Conservation (phyloP, 2,329 filamentous ascomycete species). For the Scopulariopsis brevicaulis region DNA sequence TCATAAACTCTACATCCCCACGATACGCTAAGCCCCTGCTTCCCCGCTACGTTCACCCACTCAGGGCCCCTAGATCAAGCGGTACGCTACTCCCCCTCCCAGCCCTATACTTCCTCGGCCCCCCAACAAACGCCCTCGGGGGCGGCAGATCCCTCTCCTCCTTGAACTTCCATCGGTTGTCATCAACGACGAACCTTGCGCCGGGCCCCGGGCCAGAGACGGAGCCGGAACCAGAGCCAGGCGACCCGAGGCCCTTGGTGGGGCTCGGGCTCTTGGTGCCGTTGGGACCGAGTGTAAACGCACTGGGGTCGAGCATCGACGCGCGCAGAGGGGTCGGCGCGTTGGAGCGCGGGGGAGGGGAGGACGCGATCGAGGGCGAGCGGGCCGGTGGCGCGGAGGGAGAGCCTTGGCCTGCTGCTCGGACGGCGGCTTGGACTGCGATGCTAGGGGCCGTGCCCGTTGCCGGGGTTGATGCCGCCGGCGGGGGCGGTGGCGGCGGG, state of each 20-base stretch:
- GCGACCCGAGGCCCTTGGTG: slow-evolving; percentile 21
- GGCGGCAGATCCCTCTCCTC: slow-evolving; percentile 73
- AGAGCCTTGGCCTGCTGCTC: slow-evolving; percentile 28
- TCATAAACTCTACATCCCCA: background rate
- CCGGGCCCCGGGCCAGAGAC: slow-evolving; percentile 12
- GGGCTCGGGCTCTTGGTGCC: slow-evolving; percentile 41
- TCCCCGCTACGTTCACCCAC: background rate
- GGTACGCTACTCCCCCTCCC: slow-evolving; percentile 91
- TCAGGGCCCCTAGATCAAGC: slow-evolving; percentile 59
- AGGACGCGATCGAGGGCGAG: slow-evolving; percentile 22
- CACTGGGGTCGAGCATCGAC: slow-evolving; percentile 61
- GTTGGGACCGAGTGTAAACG: slow-evolving; percentile 62
- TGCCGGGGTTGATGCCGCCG: slow-evolving; percentile 21
- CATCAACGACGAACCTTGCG: slow-evolving; percentile 51
- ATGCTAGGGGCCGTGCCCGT: slow-evolving; percentile 20
- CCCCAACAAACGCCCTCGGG: slow-evolving; percentile 69
- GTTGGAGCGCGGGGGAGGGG: slow-evolving; percentile 18
- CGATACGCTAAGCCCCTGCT: background rate
- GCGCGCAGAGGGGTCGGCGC: slow-evolving; percentile 30
- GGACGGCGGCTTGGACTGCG: slow-evolving; percentile 30
- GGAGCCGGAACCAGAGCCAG: slow-evolving; percentile 14
- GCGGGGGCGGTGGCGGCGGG: slow-evolving; percentile 15
- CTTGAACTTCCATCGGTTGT: slow-evolving; percentile 78
- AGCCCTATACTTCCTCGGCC: slow-evolving; percentile 70
- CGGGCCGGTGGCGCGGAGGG: slow-evolving; percentile 22